Base-by-base conservation (phyloP, 2,329 filamentous ascomycete species). In the Aspergillus spinulosporus region DNA sequence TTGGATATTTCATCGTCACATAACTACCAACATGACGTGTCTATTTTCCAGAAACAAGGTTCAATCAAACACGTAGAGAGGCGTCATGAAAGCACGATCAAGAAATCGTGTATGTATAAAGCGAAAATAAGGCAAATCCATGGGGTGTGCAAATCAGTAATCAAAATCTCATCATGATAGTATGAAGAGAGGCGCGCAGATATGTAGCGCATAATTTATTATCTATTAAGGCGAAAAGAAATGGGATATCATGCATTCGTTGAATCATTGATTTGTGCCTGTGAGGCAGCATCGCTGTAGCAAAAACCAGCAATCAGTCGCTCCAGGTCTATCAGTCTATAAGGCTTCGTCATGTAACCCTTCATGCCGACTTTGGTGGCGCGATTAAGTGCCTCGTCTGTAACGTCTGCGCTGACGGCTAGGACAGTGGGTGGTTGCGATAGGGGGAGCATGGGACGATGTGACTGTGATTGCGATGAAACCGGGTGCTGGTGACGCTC, bases 311-410 rank as follows among this genome's bases (percentile, higher is more conserved):
- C 63, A 48, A 88, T 86, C 64, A 87, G 70, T 58, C 81, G 78
- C 70, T 87, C 83, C 62, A 88, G 73, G 69, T 87, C 85, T 54
- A 79, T 71, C 54, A 87, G 74, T 67, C 85, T 85, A 68, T 85
- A 88, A 5, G 85, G 86, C 67, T 88, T 88, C 39, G 84, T 86
- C 78, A 88, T 83, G 63, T 87, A 87, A 2, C 85, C 85, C 66
- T 83, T 84, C 79, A 88, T 88, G 37, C 85, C 86, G 4, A 82
- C 84, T 63, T 80, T 78, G 5, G 80, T 82, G 12, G 84, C 85
- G 50, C 82, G 78, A 54, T 82, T 80, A 52, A 87, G 74, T 6
- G 85, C 84, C 45, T 82, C 82, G 57, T 86, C 84, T 2, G 85
- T 88, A 8, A 86, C 84, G 66, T 88, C 86, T 7, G 86, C 86